Evolutionary conservation across 163 green algal species (phyloP), one percentile per base, ranked within the genome.

Genomic region (Chloromonas sp.): DNA sequence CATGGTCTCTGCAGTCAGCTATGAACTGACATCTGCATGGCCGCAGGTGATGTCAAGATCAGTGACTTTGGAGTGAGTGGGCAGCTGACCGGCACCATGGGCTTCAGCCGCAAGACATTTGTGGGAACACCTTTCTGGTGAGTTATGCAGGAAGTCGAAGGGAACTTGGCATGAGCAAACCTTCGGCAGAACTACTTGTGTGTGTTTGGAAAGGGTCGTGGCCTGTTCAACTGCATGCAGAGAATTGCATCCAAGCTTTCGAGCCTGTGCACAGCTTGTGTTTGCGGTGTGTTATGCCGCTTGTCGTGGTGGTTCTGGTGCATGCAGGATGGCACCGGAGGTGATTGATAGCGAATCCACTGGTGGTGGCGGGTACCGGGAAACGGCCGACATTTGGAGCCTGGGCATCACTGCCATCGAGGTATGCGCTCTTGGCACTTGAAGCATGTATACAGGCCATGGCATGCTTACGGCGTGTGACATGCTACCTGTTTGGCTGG

Each of bases 341-440:
- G 93, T 96, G 58, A 97, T 97, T 36, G 88, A 95, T 74, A 88
- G 85, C 2, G 60, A 36, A 36, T 36, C 11, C 14, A 74, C 5
- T 11, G 91, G 71, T 1, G 94, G 93, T 88, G 93, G 94, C 76
- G 95, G 95, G 60, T 98, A 98, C 88, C 93, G 87, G 57, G 88
- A 94, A 81, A 91, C 92, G 61, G 96, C 97, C 58, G 96, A 99
- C 85, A 96, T 99, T 61, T 99, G 96, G 96, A 96, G 91, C 13
- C 85, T 99, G 60, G 96, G 96, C 77, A 99, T 99, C 89, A 98
- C 96, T 1, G 95, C 96, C 57, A 98, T 98, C 74, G 96, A 99
- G 93, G 91, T 95, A 74, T 8, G 87, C 81, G 58, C 58, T 83
- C 3, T 58, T 14, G 5, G 71, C 13, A 11, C 13, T 5, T 14